Base-by-base conservation (phyloP, 1,139 yeast genomes). In the Blastobotrys elegans region DNA sequence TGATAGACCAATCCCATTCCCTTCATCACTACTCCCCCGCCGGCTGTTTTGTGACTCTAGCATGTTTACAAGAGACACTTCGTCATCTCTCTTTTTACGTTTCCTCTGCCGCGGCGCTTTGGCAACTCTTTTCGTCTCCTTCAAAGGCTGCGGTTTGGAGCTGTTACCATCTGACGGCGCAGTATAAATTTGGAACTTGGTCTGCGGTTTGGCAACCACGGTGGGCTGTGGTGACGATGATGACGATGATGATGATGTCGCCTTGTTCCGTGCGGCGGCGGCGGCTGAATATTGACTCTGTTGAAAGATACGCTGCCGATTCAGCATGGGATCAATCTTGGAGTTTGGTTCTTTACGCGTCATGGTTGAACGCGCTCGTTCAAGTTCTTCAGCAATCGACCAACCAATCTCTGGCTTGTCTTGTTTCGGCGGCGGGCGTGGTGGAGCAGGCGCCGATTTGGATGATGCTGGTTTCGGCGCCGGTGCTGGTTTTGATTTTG, bases 331-430 rank as follows among this genome's bases (percentile, higher is more conserved):
- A 45, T 62, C 65, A 27, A 54, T 52, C 21, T 48, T 51, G 14
- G 50, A 45, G 14, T 47, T 41, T 10, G 46, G 46, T 31, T 50
- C 52, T 36, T 53, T 58, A 43, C 49, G 49, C 26, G 53, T 53
- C 57, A 59, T 60, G 32, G 52, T 65, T 61, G 78, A 70, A 38
- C 85, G 66, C 47, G 81, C 79, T 44, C 74, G 59, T 0, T 84
- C 84, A 52, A 82, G 66, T 0, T 86, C 77, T 54, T 82, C 84
- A 0, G 87, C 86, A 38, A 82, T 81, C 0, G 87, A 75, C 44
- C 78, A 57, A 2, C 46, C 46, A 10, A 24, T 27, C 22, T 35
- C 40, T 16, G 13, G 41, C 4, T 24, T 5, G 21, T 37, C 20
- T 14, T 35, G 27, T 17, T 8, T n/a, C 27, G 21, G 26, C 5